Evolutionary conservation across 129 eudicot genomes (phyloP).

Genomic region (Escallonia rubra): DNA sequence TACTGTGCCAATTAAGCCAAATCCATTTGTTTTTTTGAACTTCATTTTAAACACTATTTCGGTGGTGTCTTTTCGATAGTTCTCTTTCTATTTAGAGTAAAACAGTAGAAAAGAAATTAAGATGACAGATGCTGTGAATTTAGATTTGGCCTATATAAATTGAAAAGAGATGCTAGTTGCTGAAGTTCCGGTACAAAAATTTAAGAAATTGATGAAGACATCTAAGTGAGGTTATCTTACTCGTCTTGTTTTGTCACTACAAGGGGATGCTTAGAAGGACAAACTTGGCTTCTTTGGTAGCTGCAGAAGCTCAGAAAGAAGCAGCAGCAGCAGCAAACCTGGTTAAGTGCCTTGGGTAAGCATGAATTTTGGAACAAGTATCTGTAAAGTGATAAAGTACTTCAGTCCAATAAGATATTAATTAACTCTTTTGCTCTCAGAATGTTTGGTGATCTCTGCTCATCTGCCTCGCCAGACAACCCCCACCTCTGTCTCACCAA

Average conservation of each 20-base stretch:
- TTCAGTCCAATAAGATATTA: background rate
- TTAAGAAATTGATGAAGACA: background rate
- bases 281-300: conserved; percentile 68
- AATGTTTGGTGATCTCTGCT: conserved; percentile 66
- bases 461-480: conserved; percentile 71
- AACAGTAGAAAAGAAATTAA: too few relatives aligned
- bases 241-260: conserved; percentile 1
- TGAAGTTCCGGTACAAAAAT: too few relatives aligned
- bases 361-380: background rate
- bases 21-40: too few relatives aligned
- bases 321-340: conserved; percentile 69
- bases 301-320: conserved; percentile 92
- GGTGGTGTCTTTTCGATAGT: too few relatives aligned
- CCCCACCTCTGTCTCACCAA: conserved; percentile 67
- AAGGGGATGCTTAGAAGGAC: conserved; percentile 73
- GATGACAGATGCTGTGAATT: too few relatives aligned
- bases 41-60: too few relatives aligned
- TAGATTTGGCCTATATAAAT: too few relatives aligned
- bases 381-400: background rate
- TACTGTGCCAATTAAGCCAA: too few relatives aligned
- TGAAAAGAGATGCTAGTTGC: too few relatives aligned
- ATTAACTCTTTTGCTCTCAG: conserved; percentile 31
- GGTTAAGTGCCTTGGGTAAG: conserved; percentile 69
- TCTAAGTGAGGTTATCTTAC: background rate
- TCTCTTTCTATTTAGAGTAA: too few relatives aligned